Conservation (phyloP, 129 eudicot genomes). For the Pittosporum tobira region DNA sequence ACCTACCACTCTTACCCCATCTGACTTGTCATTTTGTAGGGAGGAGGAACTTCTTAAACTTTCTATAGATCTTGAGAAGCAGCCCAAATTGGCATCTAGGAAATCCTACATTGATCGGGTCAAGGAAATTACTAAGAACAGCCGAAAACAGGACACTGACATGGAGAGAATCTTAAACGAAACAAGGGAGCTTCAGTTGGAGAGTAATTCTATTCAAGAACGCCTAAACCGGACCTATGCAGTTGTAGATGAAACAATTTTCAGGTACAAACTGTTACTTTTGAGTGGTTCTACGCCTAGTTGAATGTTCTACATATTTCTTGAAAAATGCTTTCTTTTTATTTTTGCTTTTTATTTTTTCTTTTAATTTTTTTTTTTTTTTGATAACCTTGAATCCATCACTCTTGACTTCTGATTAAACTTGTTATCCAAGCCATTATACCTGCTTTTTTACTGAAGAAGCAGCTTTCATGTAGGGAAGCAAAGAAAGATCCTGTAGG, state of each 20-base stretch:
- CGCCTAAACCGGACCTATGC: conserved; percentile 70
- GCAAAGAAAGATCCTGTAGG: conserved; percentile 59
- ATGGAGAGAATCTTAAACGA: conserved; percentile 65
- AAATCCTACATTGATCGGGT: conserved; percentile 59
- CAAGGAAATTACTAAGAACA: conserved; percentile 68
- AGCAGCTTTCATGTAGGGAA: conserved; percentile 35
- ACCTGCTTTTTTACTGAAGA: background rate
- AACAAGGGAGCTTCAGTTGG: conserved; percentile 75
- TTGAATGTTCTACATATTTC: too few relatives aligned
- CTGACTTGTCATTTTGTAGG: conserved; percentile 22
- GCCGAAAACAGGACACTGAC: conserved; percentile 70
- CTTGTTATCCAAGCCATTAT: too few relatives aligned
- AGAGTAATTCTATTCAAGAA: conserved; percentile 74
- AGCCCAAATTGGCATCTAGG: conserved; percentile 45
- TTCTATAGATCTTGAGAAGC: conserved; percentile 48
- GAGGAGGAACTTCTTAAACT: conserved; percentile 54
- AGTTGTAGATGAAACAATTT: conserved; percentile 58
- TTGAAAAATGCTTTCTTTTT: background rate
- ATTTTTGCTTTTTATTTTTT: too few relatives aligned
- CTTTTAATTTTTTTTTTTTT: too few relatives aligned
- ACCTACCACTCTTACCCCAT: too few relatives aligned
- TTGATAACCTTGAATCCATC: too few relatives aligned
- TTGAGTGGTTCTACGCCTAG: background rate
- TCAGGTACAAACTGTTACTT: conserved; percentile 30
- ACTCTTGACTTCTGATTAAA: too few relatives aligned